A percentile compares a stretch with the other conserved stretches of the same genome.
These are phyloP conservation scores for Aspergillus sp. DNA, from an alignment of 2,329 filamentous ascomycete species.

Conservation along the genomic window DNA sequence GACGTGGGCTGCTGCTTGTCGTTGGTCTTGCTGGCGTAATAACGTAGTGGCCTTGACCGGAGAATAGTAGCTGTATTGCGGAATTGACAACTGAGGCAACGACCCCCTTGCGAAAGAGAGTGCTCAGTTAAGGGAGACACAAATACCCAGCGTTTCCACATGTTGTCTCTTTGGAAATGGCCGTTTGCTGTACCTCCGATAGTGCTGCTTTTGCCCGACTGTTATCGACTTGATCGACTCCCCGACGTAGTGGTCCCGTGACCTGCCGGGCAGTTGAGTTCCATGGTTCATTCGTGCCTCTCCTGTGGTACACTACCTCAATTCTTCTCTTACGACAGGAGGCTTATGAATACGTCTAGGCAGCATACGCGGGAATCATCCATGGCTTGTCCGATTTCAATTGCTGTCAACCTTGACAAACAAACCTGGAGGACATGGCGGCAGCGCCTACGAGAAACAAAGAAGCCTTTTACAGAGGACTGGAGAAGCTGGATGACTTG, in stretches of 20 bases:
- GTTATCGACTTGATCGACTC: background rate
- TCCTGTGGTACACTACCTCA: background rate
- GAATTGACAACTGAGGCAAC: constrained; percentile 30
- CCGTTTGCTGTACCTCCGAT: too few relatives aligned
- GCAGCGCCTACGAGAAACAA: constrained; percentile 16
- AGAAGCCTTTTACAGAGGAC: constrained; percentile 26
- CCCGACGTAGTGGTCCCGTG: constrained; percentile 18
- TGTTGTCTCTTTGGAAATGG: constrained; percentile 7
- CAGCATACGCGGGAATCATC: constrained; percentile 6
- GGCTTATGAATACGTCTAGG: constrained; percentile 1
- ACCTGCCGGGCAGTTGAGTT: constrained; percentile 19
- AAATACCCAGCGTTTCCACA: constrained; percentile 23
- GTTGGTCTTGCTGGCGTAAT: constrained; percentile 20
- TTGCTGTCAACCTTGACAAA: constrained; percentile 5
- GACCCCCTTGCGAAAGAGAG: constrained; percentile 18
- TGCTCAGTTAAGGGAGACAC: constrained; percentile 14
- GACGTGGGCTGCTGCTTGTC: constrained; percentile 6
- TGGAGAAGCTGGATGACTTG: constrained; percentile 25
- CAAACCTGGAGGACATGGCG: constrained; percentile 11
- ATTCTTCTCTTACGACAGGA: too few relatives aligned
- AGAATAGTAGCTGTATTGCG: constrained; percentile 17
- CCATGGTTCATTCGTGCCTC: background rate
- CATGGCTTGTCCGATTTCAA: constrained; percentile 10
- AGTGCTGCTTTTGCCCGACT: background rate
- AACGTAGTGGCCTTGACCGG: constrained; percentile 17